Evolutionary conservation across 108 stramenopile species (phyloP).

Genomic region (Cyclotella kingstonii): DNA sequence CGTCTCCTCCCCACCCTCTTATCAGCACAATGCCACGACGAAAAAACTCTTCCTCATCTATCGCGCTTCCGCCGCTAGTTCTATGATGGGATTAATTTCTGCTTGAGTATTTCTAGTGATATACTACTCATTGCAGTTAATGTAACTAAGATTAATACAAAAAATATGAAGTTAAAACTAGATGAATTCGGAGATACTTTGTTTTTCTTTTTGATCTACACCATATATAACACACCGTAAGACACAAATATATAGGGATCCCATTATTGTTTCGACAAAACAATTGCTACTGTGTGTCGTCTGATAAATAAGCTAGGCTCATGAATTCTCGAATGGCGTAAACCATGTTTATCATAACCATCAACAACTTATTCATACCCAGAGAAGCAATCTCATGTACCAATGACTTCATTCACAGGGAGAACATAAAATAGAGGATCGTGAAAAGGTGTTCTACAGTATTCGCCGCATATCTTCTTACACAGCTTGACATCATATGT

Average conservation of each 20-base stretch:
- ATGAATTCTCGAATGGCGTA: slow-evolving; percentile 79
- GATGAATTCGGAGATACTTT: neutral
- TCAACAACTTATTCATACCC: slow-evolving; percentile 77
- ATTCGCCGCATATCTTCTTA: slow-evolving; percentile 24
- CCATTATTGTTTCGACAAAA: neutral
- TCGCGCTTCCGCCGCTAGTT: too few relatives aligned
- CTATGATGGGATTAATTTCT: too few relatives aligned
- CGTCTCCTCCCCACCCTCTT: too few relatives aligned
- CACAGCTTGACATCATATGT: slow-evolving; percentile 52
- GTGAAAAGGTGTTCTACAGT: slow-evolving; percentile 59
- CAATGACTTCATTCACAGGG: slow-evolving; percentile 64
- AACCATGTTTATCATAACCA: slow-evolving; percentile 57
- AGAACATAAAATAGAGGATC: slow-evolving; percentile 64
- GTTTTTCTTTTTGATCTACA: neutral
- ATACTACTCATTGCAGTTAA: too few relatives aligned
- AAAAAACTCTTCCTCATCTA: too few relatives aligned
- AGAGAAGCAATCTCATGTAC: slow-evolving; percentile 58
- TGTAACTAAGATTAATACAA: too few relatives aligned
- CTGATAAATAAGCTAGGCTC: slow-evolving; percentile 58
- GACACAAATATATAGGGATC: neutral
- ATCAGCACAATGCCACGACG: too few relatives aligned
- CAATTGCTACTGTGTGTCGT: slow-evolving; percentile 40
- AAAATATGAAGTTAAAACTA: too few relatives aligned
- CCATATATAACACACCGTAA: slow-evolving; percentile 1
- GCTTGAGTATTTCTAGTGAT: too few relatives aligned